Percentiles rank a stretch among this genome's conserved stretches.
phyloP scores from a whole-genome alignment of 2,329 filamentous ascomycete species.

The Arachnopeziza araneosa region DNA sequence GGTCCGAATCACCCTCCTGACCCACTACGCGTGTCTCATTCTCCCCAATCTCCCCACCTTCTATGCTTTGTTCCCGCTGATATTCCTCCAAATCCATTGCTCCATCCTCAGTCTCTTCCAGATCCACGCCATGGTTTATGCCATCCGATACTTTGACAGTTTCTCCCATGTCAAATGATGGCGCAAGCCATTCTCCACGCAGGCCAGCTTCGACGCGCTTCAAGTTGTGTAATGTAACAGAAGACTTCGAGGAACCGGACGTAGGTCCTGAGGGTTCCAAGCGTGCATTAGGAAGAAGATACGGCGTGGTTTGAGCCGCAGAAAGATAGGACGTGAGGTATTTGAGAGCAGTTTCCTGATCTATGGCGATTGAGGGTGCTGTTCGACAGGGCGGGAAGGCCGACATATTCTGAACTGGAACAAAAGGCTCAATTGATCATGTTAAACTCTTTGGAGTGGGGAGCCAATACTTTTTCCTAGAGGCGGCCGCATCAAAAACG shows the following conservation, averaged over 20 bases:
- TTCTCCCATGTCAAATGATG: conserved; percentile 35
- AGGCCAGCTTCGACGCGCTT: conserved; percentile 47
- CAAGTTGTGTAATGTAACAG: conserved; percentile 47
- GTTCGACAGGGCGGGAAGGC: conserved; percentile 28
- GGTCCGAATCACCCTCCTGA: conserved; percentile 40
- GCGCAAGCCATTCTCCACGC: conserved; percentile 42
- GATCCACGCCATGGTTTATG: conserved; percentile 21
- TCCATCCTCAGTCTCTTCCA: conserved; percentile 26
- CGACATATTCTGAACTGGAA: conserved; percentile 21
- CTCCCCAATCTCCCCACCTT: conserved; percentile 23
- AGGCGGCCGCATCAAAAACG: neutral
- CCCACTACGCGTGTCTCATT: conserved; percentile 17
- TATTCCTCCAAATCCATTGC: conserved; percentile 34
- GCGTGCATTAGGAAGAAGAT: conserved; percentile 31
- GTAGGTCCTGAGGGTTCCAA: conserved; percentile 29
- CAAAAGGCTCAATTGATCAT: neutral
- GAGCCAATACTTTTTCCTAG: neutral
- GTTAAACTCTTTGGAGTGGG: neutral
- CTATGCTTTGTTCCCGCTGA: conserved; percentile 29
- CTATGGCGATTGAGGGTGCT: conserved; percentile 22
- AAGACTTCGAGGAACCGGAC: conserved; percentile 22
- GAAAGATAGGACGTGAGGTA: conserved; percentile 28
- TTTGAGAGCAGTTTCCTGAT: conserved; percentile 25
- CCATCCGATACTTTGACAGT: conserved; percentile 10
- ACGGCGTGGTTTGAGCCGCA: conserved; percentile 19